phyloP scores from a whole-genome alignment of 257 asterid genomes.

The Parsonsia alboflavescens region DNA sequence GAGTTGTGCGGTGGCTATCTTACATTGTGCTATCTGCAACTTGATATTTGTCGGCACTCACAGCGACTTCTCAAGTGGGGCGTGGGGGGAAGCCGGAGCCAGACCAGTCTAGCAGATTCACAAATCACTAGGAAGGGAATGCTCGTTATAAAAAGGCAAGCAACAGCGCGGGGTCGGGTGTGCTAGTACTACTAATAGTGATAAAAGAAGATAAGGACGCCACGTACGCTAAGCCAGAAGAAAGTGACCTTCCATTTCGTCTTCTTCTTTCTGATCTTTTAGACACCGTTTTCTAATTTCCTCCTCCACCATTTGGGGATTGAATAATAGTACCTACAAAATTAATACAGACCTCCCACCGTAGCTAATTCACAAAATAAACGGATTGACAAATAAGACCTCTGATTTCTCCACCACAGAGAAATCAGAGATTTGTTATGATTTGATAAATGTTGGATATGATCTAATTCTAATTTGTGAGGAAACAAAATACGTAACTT shows the following conservation, averaged over 20 bases:
- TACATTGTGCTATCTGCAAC: neutral
- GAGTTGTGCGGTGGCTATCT: too few species aligned
- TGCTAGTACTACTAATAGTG: too few species aligned
- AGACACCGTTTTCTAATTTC: neutral
- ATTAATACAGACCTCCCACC: neutral
- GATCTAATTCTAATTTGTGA: too few species aligned
- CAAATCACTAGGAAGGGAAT: too few species aligned
- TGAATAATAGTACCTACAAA: neutral
- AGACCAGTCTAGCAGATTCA: too few species aligned
- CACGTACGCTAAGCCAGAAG: conserved; percentile 8
- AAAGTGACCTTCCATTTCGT: neutral
- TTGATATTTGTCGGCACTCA: neutral
- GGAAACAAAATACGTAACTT: too few species aligned
- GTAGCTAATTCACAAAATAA: neutral
- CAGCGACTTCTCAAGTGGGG: neutral
- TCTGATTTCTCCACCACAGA: neutral
- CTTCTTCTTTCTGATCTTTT: too few species aligned
- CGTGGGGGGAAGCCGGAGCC: too few species aligned
- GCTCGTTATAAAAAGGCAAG: too few species aligned
- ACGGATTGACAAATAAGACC: neutral
- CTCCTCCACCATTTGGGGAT: neutral
- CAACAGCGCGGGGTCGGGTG: too few species aligned
- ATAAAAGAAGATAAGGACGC: conserved; percentile 14
- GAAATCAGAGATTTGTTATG: too few species aligned
- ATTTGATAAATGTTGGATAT: too few species aligned